Base-by-base conservation (phyloP, 306 rosid species). In the Cucurbita maxima region DNA sequence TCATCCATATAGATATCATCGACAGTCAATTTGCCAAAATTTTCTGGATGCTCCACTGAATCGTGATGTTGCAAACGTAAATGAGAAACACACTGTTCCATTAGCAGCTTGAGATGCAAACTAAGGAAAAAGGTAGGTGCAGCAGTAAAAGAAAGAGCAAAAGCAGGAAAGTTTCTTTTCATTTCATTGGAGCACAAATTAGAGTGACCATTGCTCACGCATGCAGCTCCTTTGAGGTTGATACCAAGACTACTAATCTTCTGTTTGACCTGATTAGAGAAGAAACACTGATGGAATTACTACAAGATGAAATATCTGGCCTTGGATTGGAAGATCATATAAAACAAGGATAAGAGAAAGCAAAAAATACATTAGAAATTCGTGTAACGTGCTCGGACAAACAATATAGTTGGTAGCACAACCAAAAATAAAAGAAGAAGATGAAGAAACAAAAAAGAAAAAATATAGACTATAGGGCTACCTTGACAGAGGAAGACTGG, bases 61-160 rank as follows among this genome's bases (percentile, higher is more conserved):
- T 77, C 81, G 45, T 70, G 79, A 78, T 83, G 81, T 79, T 20
- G 82, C 40, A 85, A 76, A 82, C 82, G 76, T 72, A 87, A 56
- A 75, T 67, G 84, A 80, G 85, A 77, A 77, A 84, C 81, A 5
- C 85, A 77, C 75, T 67, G 86, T 79, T 89, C 88, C 90, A 95
- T 84, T 59, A 95, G 87, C 81, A 86, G 84, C 85, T 87, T 84
- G 74, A 86, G 92, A 82, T 91, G 99, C 89, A 95, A 80, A 77
- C 87, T 77, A 75, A 95, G 79, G 78, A 91, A 89, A 82, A 86
- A 91, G 22, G 92, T 76, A 54, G 99, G 96, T 3, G 95, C 92
- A 60, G 99, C 95, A 64, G 92, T 79, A 82, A 86, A 87, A 77
- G 90, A 83, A 81, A 89, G 92, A 76, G 92, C 80, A 78, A 89